Evolutionary conservation across 495 filamentous ascomycete genomes (phyloP).

Genomic region (Penicillium cosmopolitanum): DNA sequence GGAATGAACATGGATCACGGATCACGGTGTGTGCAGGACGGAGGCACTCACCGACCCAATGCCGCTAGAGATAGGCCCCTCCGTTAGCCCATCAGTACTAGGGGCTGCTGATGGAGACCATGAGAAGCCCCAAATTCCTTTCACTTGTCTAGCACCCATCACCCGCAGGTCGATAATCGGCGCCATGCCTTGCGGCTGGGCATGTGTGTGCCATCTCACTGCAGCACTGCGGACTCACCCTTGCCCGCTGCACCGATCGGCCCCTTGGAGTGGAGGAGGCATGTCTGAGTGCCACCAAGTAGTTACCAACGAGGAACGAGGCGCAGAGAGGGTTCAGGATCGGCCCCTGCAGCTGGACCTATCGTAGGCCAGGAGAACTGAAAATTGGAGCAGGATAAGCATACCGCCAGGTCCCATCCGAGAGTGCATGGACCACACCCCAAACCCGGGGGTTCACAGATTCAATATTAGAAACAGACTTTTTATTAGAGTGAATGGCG

Average conservation of each 20-base stretch:
- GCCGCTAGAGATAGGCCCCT: constrained; percentile 1
- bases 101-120: neutral
- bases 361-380: constrained; percentile 1
- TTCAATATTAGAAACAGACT: constrained; percentile 6
- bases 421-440: constrained; percentile 14
- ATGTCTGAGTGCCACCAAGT: constrained; percentile 25
- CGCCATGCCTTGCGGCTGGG: constrained; percentile 1
- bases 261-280: constrained; percentile 15
- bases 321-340: constrained; percentile 21
- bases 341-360: constrained; percentile 24
- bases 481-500: constrained; percentile 6
- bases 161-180: constrained; percentile 13
- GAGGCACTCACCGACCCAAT: neutral
- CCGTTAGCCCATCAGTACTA: neutral
- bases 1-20: neutral
- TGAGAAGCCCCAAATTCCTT: neutral
- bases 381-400: constrained; percentile 11
- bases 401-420: constrained; percentile 6
- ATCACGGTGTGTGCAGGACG: neutral
- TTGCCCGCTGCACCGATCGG: constrained; percentile 26
- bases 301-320: constrained; percentile 2
- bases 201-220: constrained; percentile 30
- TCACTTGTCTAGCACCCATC: neutral
- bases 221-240: constrained; percentile 22
- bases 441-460: constrained; percentile 5